Conservation (phyloP, 192 early-diverging fungal genomes). For the Coemansia aciculifera region DNA sequence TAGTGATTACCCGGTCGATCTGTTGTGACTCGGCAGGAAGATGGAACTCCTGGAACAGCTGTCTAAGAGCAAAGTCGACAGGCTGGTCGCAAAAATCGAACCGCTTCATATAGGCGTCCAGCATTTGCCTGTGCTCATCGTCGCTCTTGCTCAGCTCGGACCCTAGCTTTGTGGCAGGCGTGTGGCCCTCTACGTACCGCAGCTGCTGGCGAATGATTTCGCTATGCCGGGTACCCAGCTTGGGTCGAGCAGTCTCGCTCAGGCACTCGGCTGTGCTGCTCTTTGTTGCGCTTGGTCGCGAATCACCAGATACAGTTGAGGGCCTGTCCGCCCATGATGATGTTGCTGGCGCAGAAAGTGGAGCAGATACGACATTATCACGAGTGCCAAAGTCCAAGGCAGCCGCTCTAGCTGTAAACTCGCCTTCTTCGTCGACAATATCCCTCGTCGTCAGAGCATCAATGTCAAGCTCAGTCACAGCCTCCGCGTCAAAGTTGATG, state of each 20-base stretch:
- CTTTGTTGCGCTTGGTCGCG: neutral
- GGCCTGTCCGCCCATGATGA: neutral
- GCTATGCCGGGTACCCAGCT: constrained; percentile 24
- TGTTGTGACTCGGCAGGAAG: constrained; percentile 82
- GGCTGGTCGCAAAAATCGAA: constrained; percentile 66
- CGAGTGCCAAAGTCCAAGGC: neutral
- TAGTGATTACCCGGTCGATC: constrained; percentile 76
- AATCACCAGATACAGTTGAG: neutral
- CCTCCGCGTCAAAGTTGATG: constrained; percentile 13
- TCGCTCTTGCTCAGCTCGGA: constrained; percentile 59
- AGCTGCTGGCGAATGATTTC: constrained; percentile 40
- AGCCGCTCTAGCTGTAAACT: neutral
- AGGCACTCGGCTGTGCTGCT: constrained; percentile 3
- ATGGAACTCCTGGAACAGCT: constrained; percentile 69
- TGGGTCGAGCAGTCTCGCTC: neutral
- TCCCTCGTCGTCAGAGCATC: neutral
- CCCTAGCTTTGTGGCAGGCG: constrained; percentile 55
- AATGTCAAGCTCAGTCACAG: constrained; percentile 4
- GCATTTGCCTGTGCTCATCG: constrained; percentile 58
- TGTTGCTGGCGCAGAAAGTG: neutral
- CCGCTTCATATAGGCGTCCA: constrained; percentile 60
- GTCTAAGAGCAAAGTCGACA: constrained; percentile 68
- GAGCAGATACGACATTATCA: neutral
- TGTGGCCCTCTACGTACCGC: constrained; percentile 28
- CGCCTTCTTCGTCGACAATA: neutral